Evolutionary conservation across 2,329 filamentous ascomycete species (phyloP).

Genomic region (Zymoseptoria tritici): DNA sequence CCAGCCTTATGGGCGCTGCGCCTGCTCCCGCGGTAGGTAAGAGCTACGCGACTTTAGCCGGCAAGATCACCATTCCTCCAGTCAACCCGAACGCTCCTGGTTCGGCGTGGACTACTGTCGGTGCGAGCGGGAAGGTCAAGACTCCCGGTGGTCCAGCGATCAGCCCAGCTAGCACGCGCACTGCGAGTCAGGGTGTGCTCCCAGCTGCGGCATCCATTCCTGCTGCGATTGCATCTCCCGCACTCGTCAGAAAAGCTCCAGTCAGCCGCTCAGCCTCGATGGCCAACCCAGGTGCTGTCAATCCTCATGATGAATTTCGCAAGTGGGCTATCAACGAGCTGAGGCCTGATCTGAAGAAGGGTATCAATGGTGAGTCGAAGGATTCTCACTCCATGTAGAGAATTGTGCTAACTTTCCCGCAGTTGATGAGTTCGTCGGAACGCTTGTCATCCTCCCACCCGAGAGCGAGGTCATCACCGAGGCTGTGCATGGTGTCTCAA

Average conservation of each 20-base stretch:
- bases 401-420: slow-evolving; percentile 63
- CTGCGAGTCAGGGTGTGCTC: slow-evolving; percentile 40
- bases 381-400: slow-evolving; percentile 5
- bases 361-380: slow-evolving; percentile 53
- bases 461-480: slow-evolving; percentile 76
- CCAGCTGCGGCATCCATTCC: slow-evolving; percentile 18
- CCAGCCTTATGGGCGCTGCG: slow-evolving; percentile 35
- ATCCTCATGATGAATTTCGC: slow-evolving; percentile 82
- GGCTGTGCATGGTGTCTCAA: slow-evolving; percentile 76
- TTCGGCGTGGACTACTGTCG: slow-evolving; percentile 87
- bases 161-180: slow-evolving; percentile 38
- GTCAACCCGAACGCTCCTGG: slow-evolving; percentile 37
- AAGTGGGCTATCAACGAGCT: slow-evolving; percentile 85
- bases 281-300: slow-evolving; percentile 43
- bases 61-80: slow-evolving; percentile 53
- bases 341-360: slow-evolving; percentile 61
- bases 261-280: slow-evolving; percentile 48
- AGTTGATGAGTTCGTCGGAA: slow-evolving; percentile 36
- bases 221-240: slow-evolving; percentile 27
- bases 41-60: slow-evolving; percentile 88
- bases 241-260: slow-evolving; percentile 30
- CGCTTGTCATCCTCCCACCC: slow-evolving; percentile 27
- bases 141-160: slow-evolving; percentile 54
- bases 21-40: slow-evolving; percentile 55
- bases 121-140: slow-evolving; percentile 87